Conservation (phyloP, 805 yeast species). For the Yarrowia sp. region DNA sequence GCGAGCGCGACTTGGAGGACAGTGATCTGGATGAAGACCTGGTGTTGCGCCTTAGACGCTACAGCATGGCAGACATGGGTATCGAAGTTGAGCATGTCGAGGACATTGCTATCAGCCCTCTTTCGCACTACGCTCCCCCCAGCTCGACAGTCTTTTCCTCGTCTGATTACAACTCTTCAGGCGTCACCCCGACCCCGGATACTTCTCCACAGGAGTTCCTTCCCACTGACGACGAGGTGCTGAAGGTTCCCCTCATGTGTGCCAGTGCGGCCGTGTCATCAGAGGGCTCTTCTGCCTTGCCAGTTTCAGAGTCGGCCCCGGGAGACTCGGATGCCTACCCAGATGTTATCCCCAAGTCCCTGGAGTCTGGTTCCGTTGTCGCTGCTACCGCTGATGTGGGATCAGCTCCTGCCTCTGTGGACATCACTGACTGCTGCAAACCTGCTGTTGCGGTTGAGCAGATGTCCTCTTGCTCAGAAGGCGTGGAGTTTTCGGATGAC, state of each 20-base stretch:
- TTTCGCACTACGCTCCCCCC: neutral
- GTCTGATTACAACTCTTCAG: neutral
- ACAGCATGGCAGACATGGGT: neutral
- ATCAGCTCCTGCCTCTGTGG: neutral
- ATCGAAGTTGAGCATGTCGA: neutral
- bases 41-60: neutral
- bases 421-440: neutral
- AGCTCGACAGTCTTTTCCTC: neutral
- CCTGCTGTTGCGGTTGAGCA: neutral
- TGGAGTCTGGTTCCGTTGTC: neutral
- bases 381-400: neutral
- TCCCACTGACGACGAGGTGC: neutral
- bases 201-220: conserved; percentile 2
- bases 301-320: neutral
- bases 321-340: neutral
- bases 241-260: neutral
- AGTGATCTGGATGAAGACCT: neutral
- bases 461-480: neutral
- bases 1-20: neutral
- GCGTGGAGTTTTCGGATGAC: neutral
- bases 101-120: neutral
- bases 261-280: neutral
- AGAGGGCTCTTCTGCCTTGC: neutral
- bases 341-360: neutral
- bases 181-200: neutral